These are phyloP conservation scores for Xerocomellus amylosporus DNA, from an alignment of 768 basidiomycete species.

Conservation along the genomic window DNA sequence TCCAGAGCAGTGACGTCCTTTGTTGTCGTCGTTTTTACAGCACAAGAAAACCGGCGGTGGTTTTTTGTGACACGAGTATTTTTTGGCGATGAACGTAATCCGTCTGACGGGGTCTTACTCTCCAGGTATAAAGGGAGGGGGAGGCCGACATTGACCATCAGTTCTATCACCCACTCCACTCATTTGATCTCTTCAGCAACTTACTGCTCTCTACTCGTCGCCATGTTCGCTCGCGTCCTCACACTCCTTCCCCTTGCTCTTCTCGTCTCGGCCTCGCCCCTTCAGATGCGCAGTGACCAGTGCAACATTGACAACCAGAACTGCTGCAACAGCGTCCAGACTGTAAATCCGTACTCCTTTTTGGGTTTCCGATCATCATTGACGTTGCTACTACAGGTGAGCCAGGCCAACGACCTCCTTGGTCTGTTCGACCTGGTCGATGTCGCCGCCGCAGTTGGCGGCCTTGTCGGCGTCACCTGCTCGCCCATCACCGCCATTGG, in stretches of 20 bases:
- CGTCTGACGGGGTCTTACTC: background rate
- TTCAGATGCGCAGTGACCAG: background rate
- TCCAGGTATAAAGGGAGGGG: constrained; percentile 13
- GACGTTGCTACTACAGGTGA: background rate
- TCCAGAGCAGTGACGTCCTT: background rate
- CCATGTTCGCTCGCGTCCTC: constrained; percentile 19
- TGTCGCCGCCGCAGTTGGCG: background rate
- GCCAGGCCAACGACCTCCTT: background rate
- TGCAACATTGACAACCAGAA: constrained; percentile 1
- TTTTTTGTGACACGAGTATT: background rate
- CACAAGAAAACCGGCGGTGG: background rate
- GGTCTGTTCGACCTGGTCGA: accelerated
- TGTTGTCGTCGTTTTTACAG: background rate
- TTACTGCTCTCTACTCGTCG: background rate
- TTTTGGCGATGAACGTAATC: constrained; percentile 1
- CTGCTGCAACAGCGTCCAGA: constrained; percentile 13
- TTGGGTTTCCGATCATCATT: background rate
- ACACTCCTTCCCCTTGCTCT: constrained; percentile 20
- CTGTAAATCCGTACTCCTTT: background rate
- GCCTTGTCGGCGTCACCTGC: background rate
- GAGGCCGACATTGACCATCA: background rate
- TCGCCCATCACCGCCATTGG: background rate
- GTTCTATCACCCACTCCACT: background rate
- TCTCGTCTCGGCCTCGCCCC: constrained; percentile 8
- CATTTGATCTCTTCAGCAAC: background rate